Evolutionary conservation across 345 rosid species (phyloP), one percentile per base, ranked within the genome.

Genomic region (Microcos paniculata): DNA sequence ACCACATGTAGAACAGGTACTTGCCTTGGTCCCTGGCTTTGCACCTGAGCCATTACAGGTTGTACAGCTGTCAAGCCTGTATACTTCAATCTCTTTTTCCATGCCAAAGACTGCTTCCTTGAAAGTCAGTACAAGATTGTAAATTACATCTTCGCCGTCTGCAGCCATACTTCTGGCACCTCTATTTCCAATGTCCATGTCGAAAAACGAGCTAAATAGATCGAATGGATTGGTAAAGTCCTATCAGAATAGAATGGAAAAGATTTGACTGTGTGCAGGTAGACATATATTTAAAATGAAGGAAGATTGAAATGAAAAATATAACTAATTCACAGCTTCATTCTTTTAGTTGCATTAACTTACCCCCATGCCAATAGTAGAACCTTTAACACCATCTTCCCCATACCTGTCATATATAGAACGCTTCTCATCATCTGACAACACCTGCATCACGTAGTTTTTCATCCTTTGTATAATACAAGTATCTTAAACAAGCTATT

Each of bases 311-410:
- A 30, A 33, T n/a, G 14, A 51, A 75, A 48, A 75, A 58, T 64
- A 46, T 16, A 53, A 42, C 53, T 11, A 31, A 30, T 59, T 16
- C 10, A n/a, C 1, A 28, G 28, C 6, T 42, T 45, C 40, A n/a
- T 24, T 59, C 45, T 4, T 8, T 59, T 16, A 9, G 30, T 58
- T 10, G 15, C 14, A 31, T 13, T 48, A 55, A 77, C 87, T 81
- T 71, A 84, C 87, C 81, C 84, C 87, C 82, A 85, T 87, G 31
- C 97, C 94, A 8, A 91, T 85, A 19, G 88, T 90, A 77, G 98
- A 78, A 52, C 98, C 98, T 74, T 93, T 96, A 23, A 96, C 85
- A 52, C 99, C 98, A 61, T 96, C 97, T 72, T 96, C 94, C 62
- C 99, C 99, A 77, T 93, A 82, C 83, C 82, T 88, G 75, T 96